These are phyloP conservation scores for Exophiala sp. DNA, from an alignment of 2,329 filamentous ascomycete genomes.

Conservation along the genomic window DNA sequence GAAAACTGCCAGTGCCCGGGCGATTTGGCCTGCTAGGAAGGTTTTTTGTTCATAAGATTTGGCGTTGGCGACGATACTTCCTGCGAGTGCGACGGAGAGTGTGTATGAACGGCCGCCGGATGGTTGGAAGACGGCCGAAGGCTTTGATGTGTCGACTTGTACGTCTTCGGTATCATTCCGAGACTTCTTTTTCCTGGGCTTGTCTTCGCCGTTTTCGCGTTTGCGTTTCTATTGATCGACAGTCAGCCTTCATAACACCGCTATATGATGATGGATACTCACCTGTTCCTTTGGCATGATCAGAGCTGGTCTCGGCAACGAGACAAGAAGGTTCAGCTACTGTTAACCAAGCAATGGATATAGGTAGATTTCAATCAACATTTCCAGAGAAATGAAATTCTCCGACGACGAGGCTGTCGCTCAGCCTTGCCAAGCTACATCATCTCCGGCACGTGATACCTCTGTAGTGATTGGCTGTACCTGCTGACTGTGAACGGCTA, in stretches of 20 bases:
- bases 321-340: no score
- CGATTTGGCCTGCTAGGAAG: conserved; percentile 68
- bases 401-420: no score
- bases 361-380: no score
- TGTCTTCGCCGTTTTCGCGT: conserved; percentile 7
- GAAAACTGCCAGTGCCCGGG: conserved; percentile 77
- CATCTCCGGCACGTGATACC: no score
- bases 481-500: no score
- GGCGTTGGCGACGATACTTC: conserved; percentile 68
- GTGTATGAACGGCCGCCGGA: conserved; percentile 66
- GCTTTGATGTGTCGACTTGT: conserved; percentile 59
- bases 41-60: conserved; percentile 73
- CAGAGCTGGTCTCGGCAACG: not conserved
- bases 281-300: conserved; percentile 18
- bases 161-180: not conserved
- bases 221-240: conserved; percentile 11
- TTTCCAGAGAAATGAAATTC: no score
- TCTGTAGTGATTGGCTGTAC: no score
- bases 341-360: no score
- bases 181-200: conserved; percentile 5
- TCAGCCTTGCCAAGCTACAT: no score
- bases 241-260: not conserved
- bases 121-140: conserved; percentile 66
- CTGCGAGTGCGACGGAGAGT: conserved; percentile 72
- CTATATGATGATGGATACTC: not conserved